A percentile compares a stretch with the other conserved stretches of the same genome.
Evolutionary conservation across 768 basidiomycete genomes (phyloP).

Genomic region (Mycena polygramma): DNA sequence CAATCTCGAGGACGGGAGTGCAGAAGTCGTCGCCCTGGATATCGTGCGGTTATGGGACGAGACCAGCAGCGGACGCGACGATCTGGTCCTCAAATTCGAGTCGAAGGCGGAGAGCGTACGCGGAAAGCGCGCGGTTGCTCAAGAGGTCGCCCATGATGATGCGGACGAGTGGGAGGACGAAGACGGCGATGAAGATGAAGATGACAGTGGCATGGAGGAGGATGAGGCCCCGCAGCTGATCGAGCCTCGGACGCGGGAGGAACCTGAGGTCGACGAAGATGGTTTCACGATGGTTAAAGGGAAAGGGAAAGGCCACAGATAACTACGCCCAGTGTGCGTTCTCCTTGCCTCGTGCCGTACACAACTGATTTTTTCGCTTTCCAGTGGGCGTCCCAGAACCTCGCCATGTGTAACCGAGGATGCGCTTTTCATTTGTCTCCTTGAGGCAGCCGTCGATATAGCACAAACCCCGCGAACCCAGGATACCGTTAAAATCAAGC

Average conservation of each 20-base stretch:
- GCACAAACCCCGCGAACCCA: too few relatives aligned
- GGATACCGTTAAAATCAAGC: too few relatives aligned
- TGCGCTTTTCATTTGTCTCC: too few relatives aligned
- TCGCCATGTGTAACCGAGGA: too few relatives aligned
- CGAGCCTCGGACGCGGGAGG: slow-evolving; percentile 57
- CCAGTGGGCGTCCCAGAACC: too few relatives aligned
- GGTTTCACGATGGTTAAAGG: slow-evolving; percentile 88
- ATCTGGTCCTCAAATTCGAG: slow-evolving; percentile 74
- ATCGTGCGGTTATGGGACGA: slow-evolving; percentile 78
- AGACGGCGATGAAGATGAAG: slow-evolving; percentile 57
- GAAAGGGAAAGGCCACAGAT: slow-evolving; percentile 66
- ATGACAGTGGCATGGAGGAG: slow-evolving; percentile 56
- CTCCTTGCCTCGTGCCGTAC: too few relatives aligned
- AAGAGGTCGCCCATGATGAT: slow-evolving; percentile 56
- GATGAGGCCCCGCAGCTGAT: slow-evolving; percentile 69
- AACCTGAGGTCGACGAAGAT: slow-evolving; percentile 90
- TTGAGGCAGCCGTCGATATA: too few relatives aligned
- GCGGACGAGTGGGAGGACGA: slow-evolving; percentile 63
- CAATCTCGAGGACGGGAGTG: slow-evolving; percentile 87
- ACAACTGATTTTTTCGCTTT: too few relatives aligned
- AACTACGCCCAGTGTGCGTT: slow-evolving; percentile 29
- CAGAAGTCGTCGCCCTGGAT: slow-evolving; percentile 78
- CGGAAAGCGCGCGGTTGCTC: slow-evolving; percentile 67
- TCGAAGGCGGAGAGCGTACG: slow-evolving; percentile 67
- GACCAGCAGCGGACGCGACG: slow-evolving; percentile 58